A percentile compares a stretch with the other conserved stretches of the same genome.
Evolutionary conservation across 371 early-diverging fungal species (phyloP).

Genomic region (Aphelidium insulamus): DNA sequence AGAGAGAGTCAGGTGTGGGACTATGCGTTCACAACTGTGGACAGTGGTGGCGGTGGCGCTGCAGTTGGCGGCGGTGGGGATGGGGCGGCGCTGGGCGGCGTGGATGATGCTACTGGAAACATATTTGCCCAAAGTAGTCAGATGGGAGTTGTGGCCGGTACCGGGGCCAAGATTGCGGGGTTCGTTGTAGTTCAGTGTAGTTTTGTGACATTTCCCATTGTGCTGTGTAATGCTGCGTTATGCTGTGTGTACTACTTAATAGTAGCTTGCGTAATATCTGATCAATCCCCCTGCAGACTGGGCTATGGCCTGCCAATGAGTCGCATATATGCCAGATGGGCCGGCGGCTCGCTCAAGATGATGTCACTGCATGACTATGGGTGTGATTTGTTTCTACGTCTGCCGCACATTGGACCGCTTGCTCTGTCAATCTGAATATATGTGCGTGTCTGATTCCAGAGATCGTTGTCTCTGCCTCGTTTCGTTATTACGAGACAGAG

Average conservation of each 20-base stretch:
- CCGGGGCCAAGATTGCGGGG: constrained; percentile 44
- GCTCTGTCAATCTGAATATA: no score
- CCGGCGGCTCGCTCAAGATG: constrained; percentile 74
- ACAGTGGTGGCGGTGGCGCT: constrained; percentile 22
- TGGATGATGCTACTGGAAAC: neutral
- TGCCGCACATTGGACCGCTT: constrained; percentile 65
- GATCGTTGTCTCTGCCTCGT: no score
- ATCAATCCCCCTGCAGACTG: no score
- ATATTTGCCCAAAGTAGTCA: neutral
- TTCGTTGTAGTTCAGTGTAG: constrained; percentile 4
- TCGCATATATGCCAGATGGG: constrained; percentile 75
- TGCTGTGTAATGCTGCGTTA: no score
- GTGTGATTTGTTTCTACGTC: constrained; percentile 71
- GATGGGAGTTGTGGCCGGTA: no score
- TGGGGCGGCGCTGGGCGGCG: neutral
- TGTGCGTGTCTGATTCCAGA: no score
- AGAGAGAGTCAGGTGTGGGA: constrained; percentile 63
- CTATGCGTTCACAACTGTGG: constrained; percentile 78
- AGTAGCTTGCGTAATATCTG: no score
- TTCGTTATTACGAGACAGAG: no score
- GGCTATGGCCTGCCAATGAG: constrained; percentile 77
- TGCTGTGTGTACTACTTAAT: no score
- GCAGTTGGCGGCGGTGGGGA: neutral
- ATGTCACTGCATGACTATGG: constrained; percentile 71
- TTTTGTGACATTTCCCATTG: no score